Evolutionary conservation across 257 asterid species (phyloP), one percentile per base, ranked within the genome.

Genomic region (Cordia subcordata): DNA sequence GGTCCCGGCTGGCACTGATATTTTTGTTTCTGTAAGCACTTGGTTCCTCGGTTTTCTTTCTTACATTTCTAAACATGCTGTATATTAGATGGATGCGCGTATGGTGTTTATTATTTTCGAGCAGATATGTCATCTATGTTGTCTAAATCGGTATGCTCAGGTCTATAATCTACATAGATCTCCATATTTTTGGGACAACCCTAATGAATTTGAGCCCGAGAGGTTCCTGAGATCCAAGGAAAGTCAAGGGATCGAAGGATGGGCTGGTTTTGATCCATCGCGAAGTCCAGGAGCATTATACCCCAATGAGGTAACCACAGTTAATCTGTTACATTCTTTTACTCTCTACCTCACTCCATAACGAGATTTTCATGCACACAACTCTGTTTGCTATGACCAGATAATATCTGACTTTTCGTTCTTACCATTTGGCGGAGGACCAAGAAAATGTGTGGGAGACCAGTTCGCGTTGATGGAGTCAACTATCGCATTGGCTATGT

Each of bases 351-450:
- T n/a, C n/a, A n/a, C n/a, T n/a, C n/a, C n/a, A n/a, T 50, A 15
- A 0, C 4, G 5, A 0, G 17, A 12, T 3, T 8, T 35, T 47
- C 13, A 32, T 32, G 21, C 20, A 54, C 8, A n/a, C 9, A 40
- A 4, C 68, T 4, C 51, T 39, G 5, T 57, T n/a, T 67, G 8
- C 13, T 61, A 20, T 61, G 42, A 62, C 60, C 83, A 90, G 96
- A 72, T 83, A 53, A 76, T 85, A 66, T 75, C 96, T 18, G 98
- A 91, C 68, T 91, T 85, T 15, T 90, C 98, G 13, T 85, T 91
- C 86, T 82, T 91, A 91, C 98, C 98, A 11, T 91, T 91, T 27
- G 98, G 98, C 11, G 98, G 98, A 40, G 98, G 98, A 62, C 94
- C 96, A 46, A 82, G 98, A 68, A 91, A 87, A 75, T 91, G 98